Base-by-base conservation (phyloP, 2,329 filamentous ascomycete species). In the Didymella arachidicola region DNA sequence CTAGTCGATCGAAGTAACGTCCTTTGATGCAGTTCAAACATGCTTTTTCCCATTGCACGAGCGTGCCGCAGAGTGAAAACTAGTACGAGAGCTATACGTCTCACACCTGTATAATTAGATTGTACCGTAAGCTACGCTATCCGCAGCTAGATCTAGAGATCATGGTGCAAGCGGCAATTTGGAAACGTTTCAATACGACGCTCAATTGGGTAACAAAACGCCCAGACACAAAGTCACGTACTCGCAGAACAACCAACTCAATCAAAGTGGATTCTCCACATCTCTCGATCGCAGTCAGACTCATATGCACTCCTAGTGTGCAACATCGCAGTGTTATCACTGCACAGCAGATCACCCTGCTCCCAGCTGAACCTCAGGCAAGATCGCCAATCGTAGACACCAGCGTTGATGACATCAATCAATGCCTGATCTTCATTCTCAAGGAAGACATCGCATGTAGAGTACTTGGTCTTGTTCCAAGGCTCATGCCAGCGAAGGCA, bases 401-500 rank as follows among this genome's bases (percentile, higher is more conserved):
- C 0, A 81, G 69, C 0, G 50, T 82, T 77, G 2, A 86, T 66
- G 0, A 77, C 64, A 2, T 77, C 72, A 26, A 82, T 67, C 1
- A 76, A 64, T 0, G 64, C 57, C 36, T 77, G 74, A n/a, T 79
- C 76, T 0, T 68, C 73, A 49, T 72, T 74, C 25, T 83, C 82
- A 22, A 84, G 80, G 0, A 64, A 71, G 0, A 83, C 74, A 6
- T 77, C 62, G 0, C 79, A 83, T 1, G 81, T 78, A 7, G 82
- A 80, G 43, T 84, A 86, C 14, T 73, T 74, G 0, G 84, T 85
- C 69, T 80, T 83, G n/a, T 73, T 77, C 83, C 83, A 86, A 0
- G 82, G 81, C 62, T 86, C 82, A 57, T 86, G 83, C 66, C 82
- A 87, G 22, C 83, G 79, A 5, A 87, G 64, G 62, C 84, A 86